Base-by-base conservation (phyloP, 2,329 filamentous ascomycete species). In the Ciborinia camelliae region DNA sequence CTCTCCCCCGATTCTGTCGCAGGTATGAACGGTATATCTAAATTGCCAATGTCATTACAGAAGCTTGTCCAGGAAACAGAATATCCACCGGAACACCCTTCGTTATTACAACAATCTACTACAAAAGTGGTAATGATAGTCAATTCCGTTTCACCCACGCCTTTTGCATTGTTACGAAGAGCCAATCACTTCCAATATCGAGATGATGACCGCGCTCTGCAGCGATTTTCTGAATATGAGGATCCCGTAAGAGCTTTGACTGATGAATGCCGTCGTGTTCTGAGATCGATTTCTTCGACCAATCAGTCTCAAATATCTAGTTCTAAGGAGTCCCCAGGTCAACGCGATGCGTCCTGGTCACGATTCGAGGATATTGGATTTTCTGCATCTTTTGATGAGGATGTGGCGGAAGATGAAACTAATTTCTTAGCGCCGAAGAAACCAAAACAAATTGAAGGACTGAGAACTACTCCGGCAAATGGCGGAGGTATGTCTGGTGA, bases 51-150 rank as follows among this genome's bases (percentile, higher is more conserved):
- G 75, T 97, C 95, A 15, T 83, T 99, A 23, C 92, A 97, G 78
- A 90, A 94, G 70, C 82, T 99, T 15, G 83, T 98, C 43, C 88
- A 94, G 73, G 92, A 96, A 71, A 97, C 94, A 58, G 92, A 97
- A 74, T 99, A 99, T 72, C 95, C 95, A 1, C 95, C 95, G 0
- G 86, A 91, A 71, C 82, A 86, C 41, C 91, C 92, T 12, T 82
- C 84, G 0, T 81, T 97, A 43, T 83, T 97, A 75, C 90, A 93
- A 74, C 86, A 90, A 5, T 84, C 85, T 1, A 97, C 93, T 3
- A 90, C 92, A 67, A 93, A 91, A 74, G 92, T 99, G 5, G 88
- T 96, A 66, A 97, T 99, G 93, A 93, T 97, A 69, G 95, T 99
- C 26, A 91, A 98, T 71, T 87, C 88, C 0, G 94, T 99, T 43